These are phyloP conservation scores for Rhododendron molle DNA, from an alignment of 148 eudicot species.

Conservation along the genomic window DNA sequence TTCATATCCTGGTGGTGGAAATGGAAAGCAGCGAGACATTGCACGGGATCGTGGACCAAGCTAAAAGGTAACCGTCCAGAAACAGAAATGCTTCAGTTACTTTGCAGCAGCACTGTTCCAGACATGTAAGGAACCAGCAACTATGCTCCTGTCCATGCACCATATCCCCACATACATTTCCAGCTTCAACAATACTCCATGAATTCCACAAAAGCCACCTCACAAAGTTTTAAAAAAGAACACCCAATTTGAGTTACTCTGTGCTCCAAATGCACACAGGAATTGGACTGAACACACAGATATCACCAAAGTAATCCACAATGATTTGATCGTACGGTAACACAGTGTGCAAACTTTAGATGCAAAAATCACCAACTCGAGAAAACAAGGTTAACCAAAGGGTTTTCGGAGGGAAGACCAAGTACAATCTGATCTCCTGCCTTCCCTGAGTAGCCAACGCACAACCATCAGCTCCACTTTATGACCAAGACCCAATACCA, in stretches of 20 bases:
- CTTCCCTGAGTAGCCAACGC: conserved; percentile 22
- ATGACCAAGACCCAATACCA: conserved; percentile 14
- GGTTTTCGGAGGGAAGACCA: conserved; percentile 13
- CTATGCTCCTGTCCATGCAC: conserved; percentile 67
- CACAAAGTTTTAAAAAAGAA: background rate
- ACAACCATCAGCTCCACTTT: conserved; percentile 27
- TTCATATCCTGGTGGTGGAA: conserved; percentile 93
- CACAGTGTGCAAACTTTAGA: background rate
- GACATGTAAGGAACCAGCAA: conserved; percentile 48
- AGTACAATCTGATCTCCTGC: conserved; percentile 21
- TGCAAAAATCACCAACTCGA: background rate
- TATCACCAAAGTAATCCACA: background rate
- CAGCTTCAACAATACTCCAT: conserved; percentile 42
- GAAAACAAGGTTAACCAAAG: conserved; percentile 13
- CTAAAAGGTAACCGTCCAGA: conserved; percentile 23
- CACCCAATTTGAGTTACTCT: background rate
- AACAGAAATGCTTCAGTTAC: conserved; percentile 33
- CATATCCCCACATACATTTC: conserved; percentile 70
- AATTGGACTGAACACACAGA: background rate
- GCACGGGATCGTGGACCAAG: conserved; percentile 30
- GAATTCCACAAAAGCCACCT: conserved; percentile 13
- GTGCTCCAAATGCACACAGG: background rate
- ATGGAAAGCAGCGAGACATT: conserved; percentile 98
- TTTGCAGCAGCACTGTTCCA: conserved; percentile 35
- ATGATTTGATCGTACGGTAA: background rate